Evolutionary conservation across 1,284 basidiomycete species (phyloP).

Genomic region (Chiua sp.): DNA sequence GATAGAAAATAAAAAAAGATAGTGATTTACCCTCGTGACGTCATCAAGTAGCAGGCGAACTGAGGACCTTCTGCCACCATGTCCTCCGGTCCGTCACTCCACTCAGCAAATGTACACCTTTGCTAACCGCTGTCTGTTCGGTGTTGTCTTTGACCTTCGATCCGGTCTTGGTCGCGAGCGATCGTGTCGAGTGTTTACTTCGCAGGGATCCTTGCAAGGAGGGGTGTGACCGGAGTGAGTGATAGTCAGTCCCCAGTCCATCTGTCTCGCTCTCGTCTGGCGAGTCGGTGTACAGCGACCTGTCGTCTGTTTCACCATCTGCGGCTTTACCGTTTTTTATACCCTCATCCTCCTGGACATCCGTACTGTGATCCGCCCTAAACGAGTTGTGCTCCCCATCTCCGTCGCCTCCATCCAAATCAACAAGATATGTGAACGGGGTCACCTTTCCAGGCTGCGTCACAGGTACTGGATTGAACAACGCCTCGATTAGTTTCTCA

Average conservation of each 20-base stretch:
- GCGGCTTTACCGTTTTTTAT: background rate
- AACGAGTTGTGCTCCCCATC: conserved; percentile 7
- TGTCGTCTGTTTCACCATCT: conserved; percentile 17
- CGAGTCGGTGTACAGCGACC: conserved; percentile 31
- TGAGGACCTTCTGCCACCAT: conserved; percentile 39
- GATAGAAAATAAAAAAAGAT: background rate
- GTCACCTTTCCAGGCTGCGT: conserved; percentile 49
- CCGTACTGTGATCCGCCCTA: background rate
- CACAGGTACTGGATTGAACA: conserved; percentile 72
- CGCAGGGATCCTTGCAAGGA: conserved; percentile 30
- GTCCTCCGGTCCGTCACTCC: conserved; percentile 27
- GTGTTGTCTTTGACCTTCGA: background rate
- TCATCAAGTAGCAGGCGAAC: conserved; percentile 21
- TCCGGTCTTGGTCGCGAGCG: conserved; percentile 18
- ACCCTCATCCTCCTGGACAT: background rate
- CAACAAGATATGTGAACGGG: conserved; percentile 65
- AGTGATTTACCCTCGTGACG: background rate
- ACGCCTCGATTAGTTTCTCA: conserved; percentile 73
- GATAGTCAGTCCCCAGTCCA: conserved; percentile 36
- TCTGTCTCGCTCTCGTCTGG: conserved; percentile 23
- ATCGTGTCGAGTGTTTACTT: conserved; percentile 23
- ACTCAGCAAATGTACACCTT: background rate
- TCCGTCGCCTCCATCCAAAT: conserved; percentile 23
- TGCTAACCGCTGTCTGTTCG: conserved; percentile 4
- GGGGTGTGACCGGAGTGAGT: conserved; percentile 34